Conservation (phyloP, 1,284 basidiomycete species). For the Stereum hirsutum region DNA sequence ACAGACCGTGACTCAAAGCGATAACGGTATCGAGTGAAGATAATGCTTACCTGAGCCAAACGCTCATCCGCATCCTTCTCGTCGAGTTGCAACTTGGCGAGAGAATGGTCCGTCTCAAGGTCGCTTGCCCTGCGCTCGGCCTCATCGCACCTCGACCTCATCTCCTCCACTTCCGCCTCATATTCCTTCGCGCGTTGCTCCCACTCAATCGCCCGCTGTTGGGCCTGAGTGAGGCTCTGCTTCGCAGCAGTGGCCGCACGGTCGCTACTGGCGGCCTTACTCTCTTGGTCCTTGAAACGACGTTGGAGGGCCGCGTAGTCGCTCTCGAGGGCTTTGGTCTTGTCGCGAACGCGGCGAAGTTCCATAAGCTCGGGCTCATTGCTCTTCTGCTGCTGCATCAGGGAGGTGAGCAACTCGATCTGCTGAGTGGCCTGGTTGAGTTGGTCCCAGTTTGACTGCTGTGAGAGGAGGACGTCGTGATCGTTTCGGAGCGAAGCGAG, state of each 20-base stretch:
- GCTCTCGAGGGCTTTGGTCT: constrained; percentile 53
- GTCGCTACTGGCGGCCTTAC: constrained; percentile 49
- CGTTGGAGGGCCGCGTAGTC: constrained; percentile 62
- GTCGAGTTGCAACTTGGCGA: constrained; percentile 61
- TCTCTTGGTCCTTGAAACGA: constrained; percentile 63
- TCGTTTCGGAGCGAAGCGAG: constrained; percentile 46
- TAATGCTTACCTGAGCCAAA: constrained; percentile 42
- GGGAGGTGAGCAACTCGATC: constrained; percentile 50
- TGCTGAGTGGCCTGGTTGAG: constrained; percentile 59
- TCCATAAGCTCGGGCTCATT: constrained; percentile 67
- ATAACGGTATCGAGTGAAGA: no score
- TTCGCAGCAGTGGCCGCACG: constrained; percentile 45
- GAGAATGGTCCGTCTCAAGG: constrained; percentile 58
- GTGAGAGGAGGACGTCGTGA: constrained; percentile 44
- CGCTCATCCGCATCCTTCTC: constrained; percentile 65
- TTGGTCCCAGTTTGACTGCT: constrained; percentile 65
- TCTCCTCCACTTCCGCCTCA: constrained; percentile 50
- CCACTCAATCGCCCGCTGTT: constrained; percentile 72
- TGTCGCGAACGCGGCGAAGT: constrained; percentile 54
- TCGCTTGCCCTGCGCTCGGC: constrained; percentile 54
- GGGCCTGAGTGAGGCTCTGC: constrained; percentile 58
- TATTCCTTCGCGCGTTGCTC: constrained; percentile 67
- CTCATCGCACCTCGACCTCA: constrained; percentile 52
- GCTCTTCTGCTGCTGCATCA: constrained; percentile 46
- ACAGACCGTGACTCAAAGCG: no score